Base-by-base conservation (phyloP, 2,329 filamentous ascomycete species). In the Albifimbria verrucaria region DNA sequence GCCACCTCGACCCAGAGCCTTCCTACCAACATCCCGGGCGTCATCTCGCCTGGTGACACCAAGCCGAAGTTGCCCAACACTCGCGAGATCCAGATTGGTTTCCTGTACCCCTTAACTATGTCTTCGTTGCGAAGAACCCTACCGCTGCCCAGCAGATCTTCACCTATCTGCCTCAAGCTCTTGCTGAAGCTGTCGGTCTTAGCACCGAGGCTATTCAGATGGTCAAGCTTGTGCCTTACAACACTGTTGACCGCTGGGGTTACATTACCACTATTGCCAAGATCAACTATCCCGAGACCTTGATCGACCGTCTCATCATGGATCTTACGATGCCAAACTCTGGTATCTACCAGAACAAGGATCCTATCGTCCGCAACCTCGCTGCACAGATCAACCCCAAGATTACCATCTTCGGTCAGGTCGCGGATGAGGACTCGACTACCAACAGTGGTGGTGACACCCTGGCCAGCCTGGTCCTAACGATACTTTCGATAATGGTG, bases 131-230 rank as follows among this genome's bases (percentile, higher is more conserved):
- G 11, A 77, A 76, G 21, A 85, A 88, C 57, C 78, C 84, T 15
- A 79, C 87, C 58, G 89, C 92, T 18, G 88, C 90, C 5, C 84
- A 84, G 39, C 93, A 97, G 71, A 90, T 99, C 64, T 96, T 97
- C 75, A 74, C 82, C 50, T 89, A 83, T 59, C 76, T 97, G 4
- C 92, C 92, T 0, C 62, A 77, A 50, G 90, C 89, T 58, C 78
- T 96, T 48, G 75, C 81, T 2, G 81, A 87, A 58, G 88, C 83
- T 43, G 70, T 69, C 48, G 86, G 83, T 45, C 75, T 96, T 45
- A 63, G 71, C 2, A 57, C 72, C 12, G 64, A 77, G 18, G 75
- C 88, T 51, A 76, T 92, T 48, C 71, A 78, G 43, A 88, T 96
- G 75, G 79, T 83, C 57, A 85, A 83, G 57, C 82, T 97, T 49